Evolutionary conservation across 108 stramenopile species (phyloP).

Genomic region (Epithemia pelagica): DNA sequence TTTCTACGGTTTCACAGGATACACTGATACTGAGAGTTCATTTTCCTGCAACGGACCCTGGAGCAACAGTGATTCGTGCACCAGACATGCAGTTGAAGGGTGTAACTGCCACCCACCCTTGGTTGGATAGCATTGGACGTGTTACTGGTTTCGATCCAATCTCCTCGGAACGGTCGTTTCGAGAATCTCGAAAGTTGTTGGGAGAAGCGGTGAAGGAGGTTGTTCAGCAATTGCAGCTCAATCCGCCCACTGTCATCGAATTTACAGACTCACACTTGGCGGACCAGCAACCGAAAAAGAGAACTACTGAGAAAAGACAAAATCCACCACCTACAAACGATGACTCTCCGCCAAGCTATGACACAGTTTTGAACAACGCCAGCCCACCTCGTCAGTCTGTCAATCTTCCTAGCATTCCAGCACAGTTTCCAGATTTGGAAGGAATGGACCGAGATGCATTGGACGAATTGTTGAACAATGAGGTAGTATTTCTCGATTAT

Average conservation of each 20-base stretch:
- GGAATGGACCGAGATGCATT: constrained; percentile 39
- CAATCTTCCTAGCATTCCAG: constrained; percentile 54
- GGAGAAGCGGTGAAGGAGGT: constrained; percentile 70
- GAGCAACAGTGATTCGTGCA: neutral
- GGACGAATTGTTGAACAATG: constrained; percentile 42
- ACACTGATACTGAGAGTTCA: constrained; percentile 71
- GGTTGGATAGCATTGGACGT: constrained; percentile 61
- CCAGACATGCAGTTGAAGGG: constrained; percentile 74
- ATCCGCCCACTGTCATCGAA: constrained; percentile 62
- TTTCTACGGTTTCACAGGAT: constrained; percentile 64
- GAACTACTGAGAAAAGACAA: constrained; percentile 25
- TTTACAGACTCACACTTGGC: constrained; percentile 39
- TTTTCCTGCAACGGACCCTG: constrained; percentile 26
- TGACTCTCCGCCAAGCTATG: constrained; percentile 33
- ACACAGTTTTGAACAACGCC: constrained; percentile 20
- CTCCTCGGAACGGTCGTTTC: constrained; percentile 48
- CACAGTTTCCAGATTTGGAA: constrained; percentile 45
- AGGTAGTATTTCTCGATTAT: constrained; percentile 33
- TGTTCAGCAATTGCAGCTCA: constrained; percentile 69
- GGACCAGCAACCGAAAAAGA: constrained; percentile 14
- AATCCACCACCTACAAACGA: constrained; percentile 10
- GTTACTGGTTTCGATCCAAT: constrained; percentile 62
- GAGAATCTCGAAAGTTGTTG: constrained; percentile 33
- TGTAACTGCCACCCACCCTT: constrained; percentile 57
- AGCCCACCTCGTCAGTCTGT: constrained; percentile 13